Evolutionary conservation across 1,139 yeast genomes (phyloP).

Genomic region (Hanseniaspora gamundiae): DNA sequence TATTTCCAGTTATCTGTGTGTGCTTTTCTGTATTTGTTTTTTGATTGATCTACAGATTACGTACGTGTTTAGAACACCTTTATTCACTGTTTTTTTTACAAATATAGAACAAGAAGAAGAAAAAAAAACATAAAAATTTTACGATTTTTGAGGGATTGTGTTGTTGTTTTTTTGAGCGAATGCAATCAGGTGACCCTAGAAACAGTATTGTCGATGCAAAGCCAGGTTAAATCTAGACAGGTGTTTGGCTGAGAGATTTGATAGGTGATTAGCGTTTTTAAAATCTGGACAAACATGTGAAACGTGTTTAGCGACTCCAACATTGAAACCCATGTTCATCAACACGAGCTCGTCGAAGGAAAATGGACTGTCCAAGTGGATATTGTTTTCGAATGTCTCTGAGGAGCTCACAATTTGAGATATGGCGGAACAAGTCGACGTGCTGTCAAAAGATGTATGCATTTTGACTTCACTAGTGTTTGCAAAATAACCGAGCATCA

Average conservation of each 20-base stretch:
- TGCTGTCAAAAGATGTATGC: not conserved
- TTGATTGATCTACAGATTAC: no score
- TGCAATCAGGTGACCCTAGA: no score
- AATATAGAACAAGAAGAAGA: no score
- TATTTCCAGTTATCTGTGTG: not conserved
- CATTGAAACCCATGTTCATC: not conserved
- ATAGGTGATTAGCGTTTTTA: not conserved
- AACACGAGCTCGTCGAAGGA: not conserved
- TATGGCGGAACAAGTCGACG: not conserved
- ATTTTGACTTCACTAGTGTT: not conserved
- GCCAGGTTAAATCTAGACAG: no score
- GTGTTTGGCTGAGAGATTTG: no score
- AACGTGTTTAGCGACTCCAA: not conserved
- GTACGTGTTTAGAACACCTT: no score
- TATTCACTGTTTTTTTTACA: no score
- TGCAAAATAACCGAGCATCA: not conserved
- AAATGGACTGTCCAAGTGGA: not conserved
- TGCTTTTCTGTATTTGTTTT: not conserved
- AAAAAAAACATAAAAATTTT: no score
- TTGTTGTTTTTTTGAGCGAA: no score
- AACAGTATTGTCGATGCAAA: no score
- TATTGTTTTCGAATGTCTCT: not conserved
- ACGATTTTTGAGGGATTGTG: no score
- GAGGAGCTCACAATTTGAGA: not conserved
- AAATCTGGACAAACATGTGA: not conserved